Evolutionary conservation across 108 stramenopile species (phyloP), one percentile per base, ranked within the genome.

Genomic region (Cylindrotheca fusiformis): DNA sequence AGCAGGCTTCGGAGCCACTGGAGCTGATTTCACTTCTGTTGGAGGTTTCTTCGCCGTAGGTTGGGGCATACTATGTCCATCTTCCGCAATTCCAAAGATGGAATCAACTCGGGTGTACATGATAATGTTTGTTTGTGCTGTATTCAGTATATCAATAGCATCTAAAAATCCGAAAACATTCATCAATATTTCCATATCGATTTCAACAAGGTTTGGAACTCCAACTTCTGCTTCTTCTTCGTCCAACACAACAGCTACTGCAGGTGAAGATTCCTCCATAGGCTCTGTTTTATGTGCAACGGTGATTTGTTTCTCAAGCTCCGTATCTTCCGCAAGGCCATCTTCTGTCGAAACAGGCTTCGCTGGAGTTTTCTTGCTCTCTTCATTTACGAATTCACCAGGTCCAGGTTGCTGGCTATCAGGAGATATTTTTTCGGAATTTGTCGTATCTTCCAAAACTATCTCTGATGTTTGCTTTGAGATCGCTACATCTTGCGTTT

Each of bases 81-180:
- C 80, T 48, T 66, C 81, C 20, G 76, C 74, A 33, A 84, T 70
- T 21, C 83, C 91, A 78, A 90, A 93, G 51, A 93, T 71, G 33
- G 55, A 52, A 73, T 93, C 83, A 27, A 93, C 74, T 55, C 74
- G 69, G 58, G 75, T 74, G 69, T 84, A 88, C 82, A 93, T 76
- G 6, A 47, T 36, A 60, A 84, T 74, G 49, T 85, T 90, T 14
- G 77, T 74, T 72, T 90, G 86, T 32, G 91, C 91, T 25, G 79
- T 77, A 62, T 79, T 83, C 41, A 93, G 70, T 45, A 93, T 82
- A 68, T 90, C 91, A 12, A 84, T 27, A 2, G 91, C 83, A 59
- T 88, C 86, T 51, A 85, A 48, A 53, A 75, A 88, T 24, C 76
- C 71, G 75, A 88, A 90, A 19, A 93, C 77, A 6, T 66, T 55